phyloP scores from a whole-genome alignment of 148 eudicot genomes.

The Selenicereus undatus region DNA sequence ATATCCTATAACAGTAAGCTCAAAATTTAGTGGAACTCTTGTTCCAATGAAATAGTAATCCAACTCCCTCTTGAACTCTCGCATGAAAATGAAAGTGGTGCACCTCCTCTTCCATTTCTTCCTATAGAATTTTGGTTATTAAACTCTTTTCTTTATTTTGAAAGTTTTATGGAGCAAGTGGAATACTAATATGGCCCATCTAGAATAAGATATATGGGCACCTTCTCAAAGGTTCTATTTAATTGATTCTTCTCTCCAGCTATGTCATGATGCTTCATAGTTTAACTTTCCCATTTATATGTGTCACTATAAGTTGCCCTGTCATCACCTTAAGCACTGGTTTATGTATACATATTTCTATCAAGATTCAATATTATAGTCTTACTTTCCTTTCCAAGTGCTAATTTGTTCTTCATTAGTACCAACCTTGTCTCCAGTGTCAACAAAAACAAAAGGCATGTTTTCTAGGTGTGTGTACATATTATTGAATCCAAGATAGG shows the following conservation, averaged over 20 bases:
- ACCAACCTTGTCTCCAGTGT: not conserved
- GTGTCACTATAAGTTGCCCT: not conserved
- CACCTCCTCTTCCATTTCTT: not conserved
- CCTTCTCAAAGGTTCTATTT: not conserved
- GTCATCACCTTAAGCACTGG: not conserved
- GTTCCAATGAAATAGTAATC: not conserved
- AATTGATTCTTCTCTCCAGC: too few species aligned
- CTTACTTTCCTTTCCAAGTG: not conserved
- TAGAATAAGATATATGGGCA: not conserved
- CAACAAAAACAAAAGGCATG: too few species aligned
- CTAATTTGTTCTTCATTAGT: not conserved
- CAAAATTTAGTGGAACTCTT: too few species aligned
- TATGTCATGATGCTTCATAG: too few species aligned
- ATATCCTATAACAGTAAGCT: too few species aligned
- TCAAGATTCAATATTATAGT: not conserved
- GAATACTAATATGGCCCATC: too few species aligned
- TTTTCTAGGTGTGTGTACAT: too few species aligned
- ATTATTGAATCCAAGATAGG: too few species aligned
- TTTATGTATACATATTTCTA: not conserved
- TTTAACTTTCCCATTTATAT: too few species aligned
- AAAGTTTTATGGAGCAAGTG: too few species aligned
- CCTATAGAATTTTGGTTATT: too few species aligned
- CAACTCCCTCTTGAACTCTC: not conserved
- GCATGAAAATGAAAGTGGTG: not conserved
- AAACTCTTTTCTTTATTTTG: too few species aligned